A percentile compares a stretch with the other conserved stretches of the same genome.
phyloP scores from a whole-genome alignment of 805 yeast genomes.

The Metschnikowia similis region DNA sequence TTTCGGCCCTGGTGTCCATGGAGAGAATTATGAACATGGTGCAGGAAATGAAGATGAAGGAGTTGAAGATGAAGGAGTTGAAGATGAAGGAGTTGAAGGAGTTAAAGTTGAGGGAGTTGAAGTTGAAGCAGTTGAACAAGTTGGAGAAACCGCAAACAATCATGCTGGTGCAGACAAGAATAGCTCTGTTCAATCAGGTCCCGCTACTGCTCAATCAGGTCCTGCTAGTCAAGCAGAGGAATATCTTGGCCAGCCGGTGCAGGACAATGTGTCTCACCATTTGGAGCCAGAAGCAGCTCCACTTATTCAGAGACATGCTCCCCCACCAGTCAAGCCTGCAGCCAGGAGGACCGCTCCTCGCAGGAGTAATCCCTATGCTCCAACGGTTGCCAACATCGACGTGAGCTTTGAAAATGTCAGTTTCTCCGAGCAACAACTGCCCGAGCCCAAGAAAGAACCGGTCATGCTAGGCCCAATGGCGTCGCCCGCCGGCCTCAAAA shows the following conservation, averaged over 20 bases:
- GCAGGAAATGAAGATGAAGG: too few species aligned
- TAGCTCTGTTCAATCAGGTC: too few species aligned
- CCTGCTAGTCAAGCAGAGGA: too few species aligned
- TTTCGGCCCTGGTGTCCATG: neutral
- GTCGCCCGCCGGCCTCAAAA: slow-evolving; percentile 6
- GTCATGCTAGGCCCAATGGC: slow-evolving; percentile 8
- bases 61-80: too few species aligned
- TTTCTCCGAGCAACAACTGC: slow-evolving; percentile 7
- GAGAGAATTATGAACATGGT: too few species aligned
- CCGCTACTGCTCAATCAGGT: too few species aligned
- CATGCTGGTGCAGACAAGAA: neutral
- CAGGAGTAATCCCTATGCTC: slow-evolving; percentile 4
- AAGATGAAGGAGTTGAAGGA: too few species aligned
- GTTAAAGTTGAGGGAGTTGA: too few species aligned
- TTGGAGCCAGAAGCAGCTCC: neutral
- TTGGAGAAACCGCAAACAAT: neutral
- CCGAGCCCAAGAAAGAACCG: slow-evolving; percentile 3
- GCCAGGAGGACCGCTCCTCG: neutral
- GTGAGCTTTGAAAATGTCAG: slow-evolving; percentile 27
- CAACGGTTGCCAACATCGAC: slow-evolving; percentile 24
- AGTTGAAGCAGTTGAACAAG: too few species aligned
- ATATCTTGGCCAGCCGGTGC: too few species aligned
- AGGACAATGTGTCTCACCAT: too few species aligned
- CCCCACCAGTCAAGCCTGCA: neutral
- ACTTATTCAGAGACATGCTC: neutral